A percentile compares a stretch with the other conserved stretches of the same genome.
phyloP scores from a whole-genome alignment of 1,284 basidiomycete species.

The Leccinum huronense region DNA sequence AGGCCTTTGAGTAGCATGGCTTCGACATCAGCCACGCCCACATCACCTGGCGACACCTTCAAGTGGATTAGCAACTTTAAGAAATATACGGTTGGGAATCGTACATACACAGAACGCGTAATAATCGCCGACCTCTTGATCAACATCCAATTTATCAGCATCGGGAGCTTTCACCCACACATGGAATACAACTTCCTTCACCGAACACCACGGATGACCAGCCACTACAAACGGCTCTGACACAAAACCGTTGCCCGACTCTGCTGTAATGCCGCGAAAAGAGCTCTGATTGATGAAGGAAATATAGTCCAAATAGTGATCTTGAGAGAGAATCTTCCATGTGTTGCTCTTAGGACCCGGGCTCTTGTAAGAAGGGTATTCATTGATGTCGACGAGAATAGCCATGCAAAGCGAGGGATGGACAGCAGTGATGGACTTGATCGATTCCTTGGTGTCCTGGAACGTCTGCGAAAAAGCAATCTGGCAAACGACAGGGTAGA shows the following conservation, averaged over 20 bases:
- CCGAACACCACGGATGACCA: background rate
- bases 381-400: background rate
- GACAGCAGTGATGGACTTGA: background rate
- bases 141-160: background rate
- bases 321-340: background rate
- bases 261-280: background rate
- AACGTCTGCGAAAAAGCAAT: background rate
- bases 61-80: background rate
- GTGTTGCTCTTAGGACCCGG: background rate
- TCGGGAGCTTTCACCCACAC: background rate
- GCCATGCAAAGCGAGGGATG: constrained; percentile 1
- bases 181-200: background rate
- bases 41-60: background rate
- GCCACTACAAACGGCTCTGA: background rate
- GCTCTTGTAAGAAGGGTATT: background rate
- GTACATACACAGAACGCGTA: background rate
- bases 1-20: background rate
- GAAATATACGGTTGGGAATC: no score
- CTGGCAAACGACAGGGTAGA: background rate
- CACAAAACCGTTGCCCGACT: background rate
- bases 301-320: background rate
- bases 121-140: background rate
- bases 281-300: background rate
- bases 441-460: background rate
- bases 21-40: background rate